A percentile compares a stretch with the other conserved stretches of the same genome.
phyloP scores from a whole-genome alignment of 805 yeast species.

The Lipomyces starkeyi region DNA sequence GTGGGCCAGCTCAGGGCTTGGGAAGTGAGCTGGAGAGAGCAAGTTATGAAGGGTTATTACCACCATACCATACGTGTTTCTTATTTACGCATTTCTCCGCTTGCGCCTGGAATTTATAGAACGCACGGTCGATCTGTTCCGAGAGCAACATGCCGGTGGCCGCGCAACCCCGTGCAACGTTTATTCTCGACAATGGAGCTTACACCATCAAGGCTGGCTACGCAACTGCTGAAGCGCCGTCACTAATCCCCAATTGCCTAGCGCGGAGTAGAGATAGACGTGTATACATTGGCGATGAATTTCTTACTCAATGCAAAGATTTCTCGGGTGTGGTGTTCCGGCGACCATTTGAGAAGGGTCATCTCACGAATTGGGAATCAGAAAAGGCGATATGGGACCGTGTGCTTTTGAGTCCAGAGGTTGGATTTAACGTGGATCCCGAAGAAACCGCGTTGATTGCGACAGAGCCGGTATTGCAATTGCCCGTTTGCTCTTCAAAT shows the following conservation, averaged over 20 bases:
- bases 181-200: conserved; percentile 90
- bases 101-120: neutral
- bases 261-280: conserved; percentile 77
- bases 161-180: conserved; percentile 24
- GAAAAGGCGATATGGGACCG: conserved; percentile 92
- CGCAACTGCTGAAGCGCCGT: conserved; percentile 46
- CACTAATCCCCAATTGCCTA: conserved; percentile 68
- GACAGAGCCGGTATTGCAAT: conserved; percentile 80
- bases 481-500: conserved; percentile 80
- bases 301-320: conserved; percentile 63
- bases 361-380: conserved; percentile 87
- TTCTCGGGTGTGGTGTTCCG: conserved; percentile 73
- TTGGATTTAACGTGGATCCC: conserved; percentile 25
- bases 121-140: neutral
- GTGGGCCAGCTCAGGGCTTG: neutral
- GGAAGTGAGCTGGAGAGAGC: neutral
- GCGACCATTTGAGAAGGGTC: conserved; percentile 89
- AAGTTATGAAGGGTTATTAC: neutral
- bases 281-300: conserved; percentile 72
- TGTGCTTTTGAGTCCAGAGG: conserved; percentile 57
- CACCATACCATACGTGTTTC: neutral
- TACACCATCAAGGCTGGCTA: conserved; percentile 75
- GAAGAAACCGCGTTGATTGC: conserved; percentile 65
- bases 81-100: neutral
- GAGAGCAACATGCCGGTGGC: conserved; percentile 10